Evolutionary conservation across 768 basidiomycete species (phyloP), one percentile per base, ranked within the genome.

Genomic region (Gyrodon lividus): DNA sequence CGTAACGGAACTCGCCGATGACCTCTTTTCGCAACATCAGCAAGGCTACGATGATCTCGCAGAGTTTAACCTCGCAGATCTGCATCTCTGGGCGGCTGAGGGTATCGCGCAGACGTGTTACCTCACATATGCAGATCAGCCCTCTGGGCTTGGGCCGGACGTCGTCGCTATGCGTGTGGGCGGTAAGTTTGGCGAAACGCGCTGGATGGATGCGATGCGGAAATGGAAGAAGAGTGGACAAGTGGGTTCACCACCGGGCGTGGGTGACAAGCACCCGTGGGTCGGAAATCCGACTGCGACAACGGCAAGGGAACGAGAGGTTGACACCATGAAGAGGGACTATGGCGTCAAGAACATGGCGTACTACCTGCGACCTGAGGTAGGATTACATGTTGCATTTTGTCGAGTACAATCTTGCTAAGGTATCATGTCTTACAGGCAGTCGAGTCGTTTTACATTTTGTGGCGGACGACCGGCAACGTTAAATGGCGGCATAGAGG

Each of bases 1-100:
- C 55, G 57, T 77, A 14, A 62, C 67, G 12, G 60, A 70, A 19
- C 72, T 83, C 8, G 60, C 57, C 6, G 45, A 56, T 2, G 58
- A 65, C 34, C 60, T 67, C 17, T 57, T 60, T 44, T 52, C 55
- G 13, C 44, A 48, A 34, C 54, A 58, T 0, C 61, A 57, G 31
- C 48, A 44, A 35, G 75, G 72, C 30, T 74, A 72, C 41, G 69
- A 71, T 9, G 69, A 61, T 2, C 70, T 85, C 9, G 61, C 70
- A 13, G 65, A 61, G 9, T 79, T 80, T 56, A 74, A 81, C 54
- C 74, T 86, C n/a, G 74, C 74, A 42, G 75, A 85, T n/a, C 62
- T 86, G 24, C 87, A 89, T 61, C 70, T 81, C 47, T 89, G 86
- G 83, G 88, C 84, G 4, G 89, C 88, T 2, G 78, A 88, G 62